Evolutionary conservation across 805 yeast species (phyloP), one percentile per base, ranked within the genome.

Genomic region (Metschnikowia henanensis): DNA sequence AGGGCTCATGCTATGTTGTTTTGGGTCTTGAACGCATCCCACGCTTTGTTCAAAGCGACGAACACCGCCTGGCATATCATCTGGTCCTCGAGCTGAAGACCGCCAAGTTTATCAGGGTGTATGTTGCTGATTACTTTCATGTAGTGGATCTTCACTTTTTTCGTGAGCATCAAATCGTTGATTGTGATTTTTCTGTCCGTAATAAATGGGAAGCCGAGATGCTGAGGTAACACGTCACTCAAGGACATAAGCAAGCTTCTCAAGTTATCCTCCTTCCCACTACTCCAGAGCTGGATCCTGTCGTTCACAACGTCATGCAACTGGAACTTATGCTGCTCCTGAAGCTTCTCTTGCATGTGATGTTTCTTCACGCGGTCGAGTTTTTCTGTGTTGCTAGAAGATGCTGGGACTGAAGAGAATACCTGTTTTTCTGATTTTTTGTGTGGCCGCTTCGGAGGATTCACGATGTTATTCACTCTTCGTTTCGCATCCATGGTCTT

Each of bases 21-120:
- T 34, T 60, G 62, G 19, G 37, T 50, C 42, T 53, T 57, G 46
- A 59, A 60, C 30, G 39, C 39, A 35, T 60, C 97, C 98, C 99
- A 94, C 2, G 97, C 90, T 53, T 81, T 77, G 62, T 90, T 92
- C 49, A 94, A 69, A 0, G 82, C 74, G 30, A 90, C 85, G 59
- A 94, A 94, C 0, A 92, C 92, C 19, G 81, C 81, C 55, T 91
- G 92, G 13, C 97, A 94, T 35, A 92, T 73, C 83, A 92, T 77
- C 59, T 84, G 83, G 44, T 80, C 79, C 56, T 89, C 95, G 5
- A 81, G 69, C 6, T 82, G 68, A 2, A 84, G 79, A 18, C 65
- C 63, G 6, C 80, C 70, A 19, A 91, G 68, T 62, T 94, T 94
- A 63, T 94, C 99, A 0, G 94, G 94, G 57, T 85, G 94, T 5